Evolutionary conservation across 2,329 filamentous ascomycete genomes (phyloP).

Genomic region (Aspergillus bombycis): DNA sequence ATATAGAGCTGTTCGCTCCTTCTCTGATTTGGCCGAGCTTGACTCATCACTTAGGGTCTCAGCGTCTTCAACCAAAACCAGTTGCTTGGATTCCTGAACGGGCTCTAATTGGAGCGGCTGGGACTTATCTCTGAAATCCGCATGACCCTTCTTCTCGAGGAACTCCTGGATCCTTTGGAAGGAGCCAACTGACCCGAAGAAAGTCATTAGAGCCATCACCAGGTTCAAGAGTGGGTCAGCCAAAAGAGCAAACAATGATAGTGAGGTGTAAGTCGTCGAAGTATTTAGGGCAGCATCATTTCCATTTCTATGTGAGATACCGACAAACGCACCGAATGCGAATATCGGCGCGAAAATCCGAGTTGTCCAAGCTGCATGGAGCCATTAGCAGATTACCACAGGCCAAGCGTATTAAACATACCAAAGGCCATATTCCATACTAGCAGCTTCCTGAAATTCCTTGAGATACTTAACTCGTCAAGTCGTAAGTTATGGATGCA

Average conservation of each 20-base stretch:
- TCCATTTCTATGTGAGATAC: constrained; percentile 41
- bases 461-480: constrained; percentile 46
- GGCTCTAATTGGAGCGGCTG: constrained; percentile 17
- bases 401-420: constrained; percentile 16
- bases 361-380: constrained; percentile 38
- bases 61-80: constrained; percentile 26
- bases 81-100: constrained; percentile 23
- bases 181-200: constrained; percentile 50
- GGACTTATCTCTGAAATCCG: constrained; percentile 27
- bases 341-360: constrained; percentile 49
- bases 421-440: constrained; percentile 46
- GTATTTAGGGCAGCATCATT: constrained; percentile 40
- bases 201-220: constrained; percentile 50
- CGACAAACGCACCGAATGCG: constrained; percentile 50
- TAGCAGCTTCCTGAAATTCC: constrained; percentile 45
- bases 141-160: constrained; percentile 38
- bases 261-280: constrained; percentile 49
- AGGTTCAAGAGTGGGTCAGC: constrained; percentile 50
- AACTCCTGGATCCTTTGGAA: constrained; percentile 53
- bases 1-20: constrained; percentile 18
- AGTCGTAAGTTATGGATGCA: constrained; percentile 44
- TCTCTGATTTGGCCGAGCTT: constrained; percentile 26
- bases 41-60: constrained; percentile 29
- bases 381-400: constrained; percentile 1
- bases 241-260: constrained; percentile 52